phyloP scores from a whole-genome alignment of 1,139 yeast species.

The Blastobotrys elegans region DNA sequence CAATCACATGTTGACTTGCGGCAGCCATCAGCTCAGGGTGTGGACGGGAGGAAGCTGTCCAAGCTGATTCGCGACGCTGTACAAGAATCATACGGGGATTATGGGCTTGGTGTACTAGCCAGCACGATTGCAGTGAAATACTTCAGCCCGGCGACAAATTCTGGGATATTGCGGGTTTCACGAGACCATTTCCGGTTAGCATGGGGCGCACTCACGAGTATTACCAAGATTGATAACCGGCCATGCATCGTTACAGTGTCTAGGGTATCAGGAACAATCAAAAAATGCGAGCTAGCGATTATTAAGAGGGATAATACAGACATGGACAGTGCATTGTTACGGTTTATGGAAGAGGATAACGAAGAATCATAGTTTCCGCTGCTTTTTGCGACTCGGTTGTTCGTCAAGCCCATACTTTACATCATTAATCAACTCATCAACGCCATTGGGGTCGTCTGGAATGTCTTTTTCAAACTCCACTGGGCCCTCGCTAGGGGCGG shows the following conservation, averaged over 20 bases:
- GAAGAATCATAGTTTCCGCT: background rate
- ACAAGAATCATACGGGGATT: slow-evolving; percentile 67
- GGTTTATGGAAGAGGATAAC: slow-evolving; percentile 5
- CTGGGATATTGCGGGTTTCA: slow-evolving; percentile 78
- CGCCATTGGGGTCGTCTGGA: slow-evolving; percentile 21
- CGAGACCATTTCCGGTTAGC: slow-evolving; percentile 60
- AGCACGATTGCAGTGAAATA: slow-evolving; percentile 60
- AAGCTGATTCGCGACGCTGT: slow-evolving; percentile 50
- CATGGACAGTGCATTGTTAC: slow-evolving; percentile 15
- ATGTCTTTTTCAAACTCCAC: slow-evolving; percentile 48
- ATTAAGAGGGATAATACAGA: slow-evolving; percentile 36
- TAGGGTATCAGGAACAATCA: slow-evolving; percentile 84
- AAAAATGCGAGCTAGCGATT: slow-evolving; percentile 67
- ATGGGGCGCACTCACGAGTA: slow-evolving; percentile 64
- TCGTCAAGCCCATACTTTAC: slow-evolving; percentile 21
- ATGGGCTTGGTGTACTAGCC: slow-evolving; percentile 65
- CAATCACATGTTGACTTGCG: slow-evolving; percentile 18
- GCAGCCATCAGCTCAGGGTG: slow-evolving; percentile 17
- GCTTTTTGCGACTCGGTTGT: slow-evolving; percentile 3
- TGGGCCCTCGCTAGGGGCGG: slow-evolving; percentile 40
- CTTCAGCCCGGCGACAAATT: slow-evolving; percentile 73
- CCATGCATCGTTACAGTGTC: slow-evolving; percentile 56
- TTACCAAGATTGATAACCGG: slow-evolving; percentile 50
- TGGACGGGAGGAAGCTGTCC: slow-evolving; percentile 26
- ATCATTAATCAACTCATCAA: slow-evolving; percentile 24